Conservation (phyloP, 495 filamentous ascomycete genomes). For the Xylaria telfairii region DNA sequence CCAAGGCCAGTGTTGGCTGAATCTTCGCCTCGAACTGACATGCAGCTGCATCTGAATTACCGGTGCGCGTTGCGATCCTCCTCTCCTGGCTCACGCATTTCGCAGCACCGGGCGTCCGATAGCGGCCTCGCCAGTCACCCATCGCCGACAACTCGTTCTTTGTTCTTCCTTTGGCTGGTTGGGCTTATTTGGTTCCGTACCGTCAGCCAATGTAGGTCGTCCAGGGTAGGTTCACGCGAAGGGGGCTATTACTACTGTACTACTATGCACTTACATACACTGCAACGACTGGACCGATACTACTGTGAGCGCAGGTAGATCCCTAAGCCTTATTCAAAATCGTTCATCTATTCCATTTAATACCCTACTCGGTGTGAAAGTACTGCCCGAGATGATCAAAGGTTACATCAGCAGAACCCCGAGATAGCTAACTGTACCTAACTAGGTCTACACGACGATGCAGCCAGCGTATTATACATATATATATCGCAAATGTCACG, state of each 20-base stretch:
- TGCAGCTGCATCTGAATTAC: slow-evolving; percentile 21
- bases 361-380: not conserved
- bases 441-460: not conserved
- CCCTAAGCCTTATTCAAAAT: not conserved
- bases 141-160: not conserved
- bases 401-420: not conserved
- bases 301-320: not conserved
- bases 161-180: not conserved
- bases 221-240: slow-evolving; percentile 10
- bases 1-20: too few species aligned
- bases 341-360: not conserved
- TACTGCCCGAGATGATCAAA: not conserved
- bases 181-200: not conserved
- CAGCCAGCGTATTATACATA: too few species aligned
- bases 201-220: not conserved
- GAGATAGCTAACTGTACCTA: not conserved
- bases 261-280: too few species aligned
- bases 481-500: slow-evolving; percentile 12
- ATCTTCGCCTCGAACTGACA: not conserved
- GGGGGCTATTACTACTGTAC: too few species aligned
- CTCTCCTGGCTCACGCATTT: not conserved
- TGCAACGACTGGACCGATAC: not conserved
- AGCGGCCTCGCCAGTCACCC: not conserved
- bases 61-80: slow-evolving; percentile 9
- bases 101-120: slow-evolving; percentile 13